Percentiles rank a stretch among this genome's conserved stretches.
phyloP scores from a whole-genome alignment of 225 moss, liverwort and hornwort species.

The Sphagnum tenellum region DNA sequence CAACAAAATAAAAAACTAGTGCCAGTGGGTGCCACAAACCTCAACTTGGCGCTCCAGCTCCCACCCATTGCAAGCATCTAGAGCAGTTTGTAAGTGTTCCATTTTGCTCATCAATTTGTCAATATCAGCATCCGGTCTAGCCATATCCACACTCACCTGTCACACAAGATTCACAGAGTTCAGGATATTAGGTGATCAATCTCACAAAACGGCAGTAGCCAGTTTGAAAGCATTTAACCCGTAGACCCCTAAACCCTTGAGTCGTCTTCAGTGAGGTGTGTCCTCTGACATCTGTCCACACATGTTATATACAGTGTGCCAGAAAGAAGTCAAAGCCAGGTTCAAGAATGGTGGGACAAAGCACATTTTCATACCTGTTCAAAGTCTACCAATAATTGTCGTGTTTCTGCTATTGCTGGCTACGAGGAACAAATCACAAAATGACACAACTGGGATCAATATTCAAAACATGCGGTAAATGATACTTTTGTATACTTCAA shows the following conservation, averaged over 20 bases:
- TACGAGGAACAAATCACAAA: constrained; percentile 11
- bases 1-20: background rate
- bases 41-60: constrained; percentile 88
- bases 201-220: too few relatives aligned
- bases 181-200: too few relatives aligned
- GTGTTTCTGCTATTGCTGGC: constrained; percentile 76
- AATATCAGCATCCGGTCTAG: constrained; percentile 70
- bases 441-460: too few relatives aligned
- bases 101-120: constrained; percentile 90
- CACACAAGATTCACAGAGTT: background rate
- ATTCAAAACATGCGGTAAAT: too few relatives aligned
- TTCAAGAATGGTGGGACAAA: background rate
- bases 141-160: constrained; percentile 93
- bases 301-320: too few relatives aligned
- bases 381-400: constrained; percentile 68
- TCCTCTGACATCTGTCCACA: too few relatives aligned
- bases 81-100: constrained; percentile 80
- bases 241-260: too few relatives aligned
- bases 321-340: background rate
- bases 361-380: constrained; percentile 46
- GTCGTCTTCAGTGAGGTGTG: too few relatives aligned
- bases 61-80: constrained; percentile 96
- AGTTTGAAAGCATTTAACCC: too few relatives aligned
- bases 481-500: too few relatives aligned
- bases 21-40: constrained; percentile 22